These are phyloP conservation scores for Tricholoma saponaceum DNA, from an alignment of 768 basidiomycete genomes.

Conservation along the genomic window DNA sequence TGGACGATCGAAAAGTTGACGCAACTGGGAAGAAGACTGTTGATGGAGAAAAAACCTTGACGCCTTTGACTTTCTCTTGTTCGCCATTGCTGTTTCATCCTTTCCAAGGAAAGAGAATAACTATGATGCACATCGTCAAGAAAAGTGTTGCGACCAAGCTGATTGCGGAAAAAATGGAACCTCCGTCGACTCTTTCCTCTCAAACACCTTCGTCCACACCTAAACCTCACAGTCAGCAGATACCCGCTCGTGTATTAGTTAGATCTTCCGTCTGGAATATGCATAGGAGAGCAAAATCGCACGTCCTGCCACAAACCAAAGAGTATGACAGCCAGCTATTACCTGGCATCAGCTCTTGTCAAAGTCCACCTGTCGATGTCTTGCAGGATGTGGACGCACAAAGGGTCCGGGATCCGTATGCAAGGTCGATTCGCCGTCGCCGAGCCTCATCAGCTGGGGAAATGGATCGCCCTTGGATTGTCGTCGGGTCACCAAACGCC, in stretches of 20 bases:
- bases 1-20: conserved; percentile 53
- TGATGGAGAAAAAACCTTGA: conserved; percentile 70
- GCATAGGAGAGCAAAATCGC: conserved; percentile 27
- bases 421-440: conserved; percentile 25
- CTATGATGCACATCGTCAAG: conserved; percentile 65
- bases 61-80: conserved; percentile 72
- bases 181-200: conserved; percentile 23
- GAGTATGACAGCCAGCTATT: conserved; percentile 1
- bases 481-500: not conserved
- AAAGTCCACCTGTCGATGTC: not conserved
- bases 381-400: not conserved
- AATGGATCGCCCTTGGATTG: conserved; percentile 12
- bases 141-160: conserved; percentile 69
- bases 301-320: conserved; percentile 11
- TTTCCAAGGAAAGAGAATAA: conserved; percentile 60
- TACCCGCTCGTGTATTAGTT: not conserved
- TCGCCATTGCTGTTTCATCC: conserved; percentile 64
- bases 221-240: not conserved
- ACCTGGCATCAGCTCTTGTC: conserved; percentile 9
- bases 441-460: conserved; percentile 49
- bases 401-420: not conserved
- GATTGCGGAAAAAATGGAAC: conserved; percentile 55
- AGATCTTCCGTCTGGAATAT: conserved; percentile 14
- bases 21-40: conserved; percentile 39
- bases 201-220: not conserved